Percentiles rank a stretch among this genome's conserved stretches.
Evolutionary conservation across 1,139 yeast genomes (phyloP).

Genomic region (Geotrichum australiense): DNA sequence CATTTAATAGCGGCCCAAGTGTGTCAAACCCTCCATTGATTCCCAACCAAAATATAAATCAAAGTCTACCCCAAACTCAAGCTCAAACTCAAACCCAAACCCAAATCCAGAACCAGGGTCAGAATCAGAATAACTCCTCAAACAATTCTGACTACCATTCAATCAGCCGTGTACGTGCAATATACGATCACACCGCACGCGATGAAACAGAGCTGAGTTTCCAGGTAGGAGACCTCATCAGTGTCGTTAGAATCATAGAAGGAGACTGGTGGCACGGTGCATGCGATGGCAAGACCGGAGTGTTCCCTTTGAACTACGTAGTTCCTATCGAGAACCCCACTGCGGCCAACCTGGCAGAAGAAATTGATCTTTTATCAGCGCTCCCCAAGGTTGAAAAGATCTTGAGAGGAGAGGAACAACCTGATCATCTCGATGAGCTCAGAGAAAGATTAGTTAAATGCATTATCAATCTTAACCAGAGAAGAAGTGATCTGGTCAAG

Average conservation of each 20-base stretch:
- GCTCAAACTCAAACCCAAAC: too few relatives aligned
- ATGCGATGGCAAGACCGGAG: conserved; percentile 70
- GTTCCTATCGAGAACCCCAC: conserved; percentile 68
- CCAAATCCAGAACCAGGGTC: too few relatives aligned
- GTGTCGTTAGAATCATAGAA: conserved; percentile 80
- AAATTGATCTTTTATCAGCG: background rate
- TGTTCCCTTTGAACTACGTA: conserved; percentile 92
- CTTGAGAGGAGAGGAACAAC: background rate
- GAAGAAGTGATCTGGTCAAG: conserved; percentile 65
- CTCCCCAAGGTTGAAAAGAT: too few relatives aligned
- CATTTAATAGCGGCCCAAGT: too few relatives aligned
- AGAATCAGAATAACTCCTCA: too few relatives aligned
- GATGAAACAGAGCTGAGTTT: conserved; percentile 42
- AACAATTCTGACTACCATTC: background rate
- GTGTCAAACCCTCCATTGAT: too few relatives aligned
- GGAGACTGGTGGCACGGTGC: conserved; percentile 97
- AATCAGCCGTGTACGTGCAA: conserved; percentile 52
- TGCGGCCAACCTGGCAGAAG: background rate
- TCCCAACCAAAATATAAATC: too few relatives aligned
- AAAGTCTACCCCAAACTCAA: too few relatives aligned
- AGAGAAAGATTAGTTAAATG: conserved; percentile 50
- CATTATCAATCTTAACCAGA: conserved; percentile 66
- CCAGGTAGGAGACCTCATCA: conserved; percentile 44
- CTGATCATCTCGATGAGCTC: background rate
- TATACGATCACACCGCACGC: conserved; percentile 69